phyloP scores from a whole-genome alignment of 225 moss, liverwort and hornwort species.

The Polytrichum commune region DNA sequence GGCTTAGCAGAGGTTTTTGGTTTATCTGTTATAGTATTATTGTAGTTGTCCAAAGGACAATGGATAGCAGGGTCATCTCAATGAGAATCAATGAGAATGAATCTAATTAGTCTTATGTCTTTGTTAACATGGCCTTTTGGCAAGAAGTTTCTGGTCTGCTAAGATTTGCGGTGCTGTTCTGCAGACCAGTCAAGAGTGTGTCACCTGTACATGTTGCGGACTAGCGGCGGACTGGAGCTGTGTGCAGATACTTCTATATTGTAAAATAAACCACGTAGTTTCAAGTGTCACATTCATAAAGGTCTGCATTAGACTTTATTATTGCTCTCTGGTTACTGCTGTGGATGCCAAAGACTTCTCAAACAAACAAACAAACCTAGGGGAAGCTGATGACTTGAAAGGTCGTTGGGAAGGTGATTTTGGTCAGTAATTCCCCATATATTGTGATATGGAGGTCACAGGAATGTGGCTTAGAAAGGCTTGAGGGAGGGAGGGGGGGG shows the following conservation, averaged over 20 bases:
- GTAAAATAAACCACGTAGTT: conserved; percentile 7
- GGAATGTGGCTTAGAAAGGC: conserved; percentile 14
- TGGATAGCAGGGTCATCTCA: too few relatives aligned
- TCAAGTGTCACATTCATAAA: conserved; percentile 3
- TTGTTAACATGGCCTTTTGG: too few relatives aligned
- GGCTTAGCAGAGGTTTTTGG: too few relatives aligned
- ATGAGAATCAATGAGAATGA: too few relatives aligned
- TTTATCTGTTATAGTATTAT: too few relatives aligned
- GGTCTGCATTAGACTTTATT: conserved; percentile 4
- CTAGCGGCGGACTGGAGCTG: conserved; percentile 16
- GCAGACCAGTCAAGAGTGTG: conserved; percentile 4
- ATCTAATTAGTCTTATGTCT: too few relatives aligned
- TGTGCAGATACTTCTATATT: conserved; percentile 17
- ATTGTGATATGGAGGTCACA: not conserved
- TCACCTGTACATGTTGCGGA: conserved; percentile 12
- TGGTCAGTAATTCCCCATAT: not conserved
- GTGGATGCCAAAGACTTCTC: conserved; percentile 1
- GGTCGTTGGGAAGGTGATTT: not conserved
- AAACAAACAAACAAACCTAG: conserved; percentile 10
- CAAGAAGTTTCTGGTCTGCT: too few relatives aligned
- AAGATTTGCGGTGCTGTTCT: too few relatives aligned
- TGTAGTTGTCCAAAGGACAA: too few relatives aligned
- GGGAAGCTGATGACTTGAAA: not conserved
- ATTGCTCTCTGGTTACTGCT: not conserved
- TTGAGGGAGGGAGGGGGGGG: conserved; percentile 19